These are phyloP conservation scores for Coriaria nepalensis DNA, from an alignment of 306 rosid genomes.

Conservation along the genomic window DNA sequence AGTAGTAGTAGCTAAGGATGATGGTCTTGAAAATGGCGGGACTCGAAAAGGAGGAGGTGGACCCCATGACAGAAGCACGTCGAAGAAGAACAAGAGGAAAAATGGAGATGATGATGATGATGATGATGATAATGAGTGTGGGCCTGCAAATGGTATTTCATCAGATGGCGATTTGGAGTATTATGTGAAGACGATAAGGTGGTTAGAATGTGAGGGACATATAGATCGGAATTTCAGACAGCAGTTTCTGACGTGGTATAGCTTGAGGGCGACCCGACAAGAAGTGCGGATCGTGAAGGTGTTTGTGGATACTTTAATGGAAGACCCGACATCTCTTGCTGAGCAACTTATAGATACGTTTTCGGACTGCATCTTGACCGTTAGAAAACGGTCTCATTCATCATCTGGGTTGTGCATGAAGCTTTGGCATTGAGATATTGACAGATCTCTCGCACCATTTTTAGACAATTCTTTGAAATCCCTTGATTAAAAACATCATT, in stretches of 20 bases:
- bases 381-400: slow-evolving; percentile 37
- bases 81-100: slow-evolving; percentile 52
- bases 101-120: slow-evolving; percentile 9
- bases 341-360: slow-evolving; percentile 93
- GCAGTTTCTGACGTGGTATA: slow-evolving; percentile 92
- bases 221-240: slow-evolving; percentile 91
- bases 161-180: slow-evolving; percentile 61
- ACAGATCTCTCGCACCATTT: too few species aligned
- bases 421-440: slow-evolving; percentile 64
- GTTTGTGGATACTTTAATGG: slow-evolving; percentile 62
- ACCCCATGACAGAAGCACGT: slow-evolving; percentile 67
- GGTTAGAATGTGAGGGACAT: slow-evolving; percentile 92
- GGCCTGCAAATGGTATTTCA: slow-evolving; percentile 20
- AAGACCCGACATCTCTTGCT: slow-evolving; percentile 85
- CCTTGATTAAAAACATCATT: too few species aligned
- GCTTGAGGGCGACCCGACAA: slow-evolving; percentile 74
- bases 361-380: slow-evolving; percentile 60
- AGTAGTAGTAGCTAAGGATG: slow-evolving; percentile 25
- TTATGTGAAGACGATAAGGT: slow-evolving; percentile 75
- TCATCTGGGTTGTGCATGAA: slow-evolving; percentile 89
- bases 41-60: slow-evolving; percentile 37
- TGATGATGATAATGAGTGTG: slow-evolving; percentile 28
- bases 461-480: too few species aligned
- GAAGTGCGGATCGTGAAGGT: slow-evolving; percentile 77
- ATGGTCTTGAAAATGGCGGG: slow-evolving; percentile 49